Percentiles rank a stretch among this genome's conserved stretches.
These are phyloP conservation scores for Nakaseomyces delphensis DNA, from an alignment of 1,139 yeast species.

Conservation along the genomic window DNA sequence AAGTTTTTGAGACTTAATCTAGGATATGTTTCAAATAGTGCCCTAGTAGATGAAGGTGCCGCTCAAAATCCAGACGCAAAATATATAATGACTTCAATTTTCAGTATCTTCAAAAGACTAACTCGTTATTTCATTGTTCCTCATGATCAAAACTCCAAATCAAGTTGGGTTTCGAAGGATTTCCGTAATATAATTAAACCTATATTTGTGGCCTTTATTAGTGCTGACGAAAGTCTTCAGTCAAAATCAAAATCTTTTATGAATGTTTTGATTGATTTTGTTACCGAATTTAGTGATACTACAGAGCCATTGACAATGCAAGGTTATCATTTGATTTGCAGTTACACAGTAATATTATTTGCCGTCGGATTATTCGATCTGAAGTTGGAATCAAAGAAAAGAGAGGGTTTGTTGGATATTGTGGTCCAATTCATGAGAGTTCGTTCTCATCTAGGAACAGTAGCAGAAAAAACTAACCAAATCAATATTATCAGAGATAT, in stretches of 20 bases:
- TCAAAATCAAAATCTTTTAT: constrained; percentile 9
- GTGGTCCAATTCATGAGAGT: constrained; percentile 20
- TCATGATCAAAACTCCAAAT: constrained; percentile 15
- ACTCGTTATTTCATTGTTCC: constrained; percentile 22
- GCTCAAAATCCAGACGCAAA: constrained; percentile 17
- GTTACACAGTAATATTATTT: constrained; percentile 21
- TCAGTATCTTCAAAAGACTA: constrained; percentile 24
- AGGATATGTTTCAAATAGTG: not conserved
- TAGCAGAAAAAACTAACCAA: constrained; percentile 12
- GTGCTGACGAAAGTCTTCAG: constrained; percentile 8
- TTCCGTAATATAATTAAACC: constrained; percentile 15
- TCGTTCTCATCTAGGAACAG: constrained; percentile 19
- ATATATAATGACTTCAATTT: constrained; percentile 24
- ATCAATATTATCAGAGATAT: constrained; percentile 14
- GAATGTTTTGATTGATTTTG: constrained; percentile 21
- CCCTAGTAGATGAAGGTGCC: constrained; percentile 8
- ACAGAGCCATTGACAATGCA: constrained; percentile 14
- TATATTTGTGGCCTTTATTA: constrained; percentile 15
- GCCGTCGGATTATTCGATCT: constrained; percentile 25
- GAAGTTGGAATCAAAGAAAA: constrained; percentile 17
- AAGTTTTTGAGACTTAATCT: constrained; percentile 6
- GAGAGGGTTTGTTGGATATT: constrained; percentile 21
- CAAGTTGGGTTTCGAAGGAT: constrained; percentile 20
- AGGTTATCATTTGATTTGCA: constrained; percentile 19
- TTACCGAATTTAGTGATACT: constrained; percentile 17